phyloP scores from a whole-genome alignment of 805 yeast genomes.

The Nakazawaea anatomiae region DNA sequence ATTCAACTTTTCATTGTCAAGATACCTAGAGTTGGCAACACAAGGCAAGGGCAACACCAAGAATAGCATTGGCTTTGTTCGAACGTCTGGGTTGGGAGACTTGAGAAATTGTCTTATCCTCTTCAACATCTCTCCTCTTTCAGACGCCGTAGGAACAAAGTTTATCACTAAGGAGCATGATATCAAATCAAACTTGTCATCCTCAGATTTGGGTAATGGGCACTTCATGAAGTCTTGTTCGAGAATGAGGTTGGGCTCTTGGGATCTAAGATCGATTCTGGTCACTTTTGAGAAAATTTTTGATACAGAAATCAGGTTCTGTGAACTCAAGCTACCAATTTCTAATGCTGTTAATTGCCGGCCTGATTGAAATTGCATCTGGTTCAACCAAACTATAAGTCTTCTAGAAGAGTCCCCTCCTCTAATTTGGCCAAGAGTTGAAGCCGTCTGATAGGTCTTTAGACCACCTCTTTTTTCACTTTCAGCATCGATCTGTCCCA shows the following conservation, averaged over 20 bases:
- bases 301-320: slow-evolving; percentile 61
- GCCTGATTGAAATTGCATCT: slow-evolving; percentile 14
- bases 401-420: slow-evolving; percentile 92
- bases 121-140: slow-evolving; percentile 73
- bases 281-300: slow-evolving; percentile 44
- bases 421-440: slow-evolving; percentile 78
- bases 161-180: slow-evolving; percentile 86
- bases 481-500: slow-evolving; percentile 59
- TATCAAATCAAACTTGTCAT: slow-evolving; percentile 53
- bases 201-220: slow-evolving; percentile 43
- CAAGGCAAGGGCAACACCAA: slow-evolving; percentile 90
- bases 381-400: slow-evolving; percentile 66
- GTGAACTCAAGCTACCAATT: slow-evolving; percentile 72
- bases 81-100: slow-evolving; percentile 18
- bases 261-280: slow-evolving; percentile 78
- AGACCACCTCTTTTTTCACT: slow-evolving; percentile 68
- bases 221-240: slow-evolving; percentile 84
- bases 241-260: slow-evolving; percentile 53
- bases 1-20: slow-evolving; percentile 36
- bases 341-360: slow-evolving; percentile 50
- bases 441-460: slow-evolving; percentile 75
- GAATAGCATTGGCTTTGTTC: slow-evolving; percentile 41
- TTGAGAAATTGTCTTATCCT: slow-evolving; percentile 53
- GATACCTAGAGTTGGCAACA: slow-evolving; percentile 74
- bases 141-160: slow-evolving; percentile 69